Evolutionary conservation across 202 grass and related monocot genomes (phyloP), one percentile per base, ranked within the genome.

Genomic region (Panicum virgatum): DNA sequence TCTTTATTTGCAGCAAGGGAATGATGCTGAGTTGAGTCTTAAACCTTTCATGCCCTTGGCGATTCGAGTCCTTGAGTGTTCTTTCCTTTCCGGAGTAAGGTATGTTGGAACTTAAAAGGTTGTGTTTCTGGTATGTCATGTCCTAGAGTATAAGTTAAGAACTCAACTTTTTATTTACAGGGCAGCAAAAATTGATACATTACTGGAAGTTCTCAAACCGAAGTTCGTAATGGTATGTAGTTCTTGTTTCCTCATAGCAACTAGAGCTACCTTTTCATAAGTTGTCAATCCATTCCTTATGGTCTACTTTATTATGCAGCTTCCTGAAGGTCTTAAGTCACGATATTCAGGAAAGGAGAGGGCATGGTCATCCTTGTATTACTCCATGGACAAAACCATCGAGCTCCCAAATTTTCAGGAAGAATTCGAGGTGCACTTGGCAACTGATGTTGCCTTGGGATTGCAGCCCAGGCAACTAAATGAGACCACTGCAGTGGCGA

Each of bases 11-110:
- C 86, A 98, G 96, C 84, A 91, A 95, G 90, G 85, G 76, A 54
- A 83, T 85, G 82, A 88, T 88, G 58, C 87, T 72, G 92, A 94
- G 75, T 38, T 95, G 76, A 75, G 64, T 79, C 79, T 98, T 67
- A 82, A 88, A 73, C 90, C 92, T 84, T 98, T 91, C 72, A 92
- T 69, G 77, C 88, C 88, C 7, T 20, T 83, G 80, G 77, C 85
- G 50, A 93, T 93, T 12, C 90, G 90, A 72, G 90, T 98, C 58
- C 96, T 98, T 1, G 86, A 94, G 61, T 98, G 92, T 77, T 93
- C 92, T 67, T 95, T 98, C 64, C 90, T 98, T 78, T 98, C 96
- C 83, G 96, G 96, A 77, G 77, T 98, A 40, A 89, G 86, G 96
- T 98, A 85, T 51, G 86, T 58, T 40, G 19, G 9, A 43, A 63